These are phyloP conservation scores for Thielaviopsis euricoi DNA, from an alignment of 2,329 filamentous ascomycete genomes.

Conservation along the genomic window DNA sequence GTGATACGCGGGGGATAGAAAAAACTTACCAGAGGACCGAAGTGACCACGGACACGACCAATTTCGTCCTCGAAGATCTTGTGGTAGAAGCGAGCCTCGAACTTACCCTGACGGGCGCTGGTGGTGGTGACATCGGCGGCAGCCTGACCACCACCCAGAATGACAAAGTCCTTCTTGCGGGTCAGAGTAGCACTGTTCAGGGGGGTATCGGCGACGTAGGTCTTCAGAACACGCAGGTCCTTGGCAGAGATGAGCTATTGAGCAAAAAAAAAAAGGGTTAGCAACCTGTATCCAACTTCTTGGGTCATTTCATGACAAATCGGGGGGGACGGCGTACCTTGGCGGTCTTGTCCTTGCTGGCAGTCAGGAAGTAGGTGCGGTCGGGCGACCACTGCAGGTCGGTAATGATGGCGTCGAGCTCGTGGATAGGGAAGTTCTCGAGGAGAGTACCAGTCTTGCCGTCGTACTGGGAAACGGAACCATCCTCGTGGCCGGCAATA, in stretches of 20 bases:
- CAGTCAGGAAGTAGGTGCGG: slow-evolving; percentile 95
- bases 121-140: slow-evolving; percentile 98
- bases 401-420: slow-evolving; percentile 66
- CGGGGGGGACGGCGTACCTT: slow-evolving; percentile 39
- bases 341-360: slow-evolving; percentile 93
- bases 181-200: slow-evolving; percentile 93
- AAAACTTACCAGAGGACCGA: slow-evolving; percentile 55
- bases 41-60: slow-evolving; percentile 89
- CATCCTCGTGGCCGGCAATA: slow-evolving; percentile 94
- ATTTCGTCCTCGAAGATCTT: slow-evolving; percentile 99
- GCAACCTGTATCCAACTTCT: background rate
- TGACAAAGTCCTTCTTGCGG: slow-evolving; percentile 91
- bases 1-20: background rate
- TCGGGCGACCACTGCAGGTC: slow-evolving; percentile 92
- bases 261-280: background rate
- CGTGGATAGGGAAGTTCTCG: slow-evolving; percentile 65
- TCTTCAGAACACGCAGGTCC: slow-evolving; percentile 85
- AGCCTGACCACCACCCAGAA: slow-evolving; percentile 93
- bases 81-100: slow-evolving; percentile 98
- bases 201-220: slow-evolving; percentile 79
- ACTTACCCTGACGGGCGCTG: slow-evolving; percentile 87
- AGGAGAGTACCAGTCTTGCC: slow-evolving; percentile 77
- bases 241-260: slow-evolving; percentile 60
- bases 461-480: slow-evolving; percentile 80
- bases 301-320: background rate